These are phyloP conservation scores for Linnemannia exigua DNA, from an alignment of 192 early-diverging fungal species.

Conservation along the genomic window DNA sequence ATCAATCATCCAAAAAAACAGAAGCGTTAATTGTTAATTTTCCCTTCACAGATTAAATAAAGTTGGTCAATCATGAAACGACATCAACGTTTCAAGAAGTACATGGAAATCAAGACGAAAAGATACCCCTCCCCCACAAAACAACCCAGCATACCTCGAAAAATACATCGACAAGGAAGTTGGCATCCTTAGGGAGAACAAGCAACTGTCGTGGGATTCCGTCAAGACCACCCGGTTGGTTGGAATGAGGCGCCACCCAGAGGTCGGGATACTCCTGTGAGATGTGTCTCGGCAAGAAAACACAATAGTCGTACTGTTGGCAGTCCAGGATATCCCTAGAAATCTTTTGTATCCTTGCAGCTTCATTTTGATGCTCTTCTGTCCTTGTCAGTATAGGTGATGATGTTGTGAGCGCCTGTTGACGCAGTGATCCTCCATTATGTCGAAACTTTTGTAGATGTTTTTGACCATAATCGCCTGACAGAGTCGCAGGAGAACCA, in stretches of 20 bases:
- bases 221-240: background rate
- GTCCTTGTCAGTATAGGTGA: background rate
- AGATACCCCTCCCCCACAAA: no score
- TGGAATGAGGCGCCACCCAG: constrained; percentile 25
- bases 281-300: constrained; percentile 41
- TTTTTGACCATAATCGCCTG: background rate
- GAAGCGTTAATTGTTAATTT: background rate
- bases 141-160: constrained; percentile 31
- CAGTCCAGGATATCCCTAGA: constrained; percentile 39
- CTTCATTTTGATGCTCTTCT: background rate
- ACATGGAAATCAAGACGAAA: background rate
- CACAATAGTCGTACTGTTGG: constrained; percentile 34
- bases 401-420: background rate
- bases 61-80: no score
- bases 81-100: background rate
- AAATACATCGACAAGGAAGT: constrained; percentile 44
- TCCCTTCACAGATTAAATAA: background rate
- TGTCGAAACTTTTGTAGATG: background rate
- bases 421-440: background rate
- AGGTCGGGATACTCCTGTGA: constrained; percentile 49
- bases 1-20: background rate
- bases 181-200: constrained; percentile 48
- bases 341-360: constrained; percentile 40
- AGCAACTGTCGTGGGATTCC: constrained; percentile 41
- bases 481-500: background rate